phyloP scores from a whole-genome alignment of 331 rosid genomes.

The Saraca asoca region DNA sequence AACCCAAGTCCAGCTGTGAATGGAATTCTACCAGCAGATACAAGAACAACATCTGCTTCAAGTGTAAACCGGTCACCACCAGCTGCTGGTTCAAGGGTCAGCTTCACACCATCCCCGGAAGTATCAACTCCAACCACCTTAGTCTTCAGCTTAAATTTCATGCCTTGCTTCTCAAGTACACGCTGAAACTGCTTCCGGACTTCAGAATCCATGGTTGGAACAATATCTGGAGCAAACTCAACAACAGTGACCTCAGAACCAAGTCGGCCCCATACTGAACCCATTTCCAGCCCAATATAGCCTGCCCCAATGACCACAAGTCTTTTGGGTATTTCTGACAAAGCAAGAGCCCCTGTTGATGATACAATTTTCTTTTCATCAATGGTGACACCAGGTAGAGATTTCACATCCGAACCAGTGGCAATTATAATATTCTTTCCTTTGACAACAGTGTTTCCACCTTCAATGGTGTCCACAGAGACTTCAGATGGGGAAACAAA shows the following conservation, averaged over 20 bases:
- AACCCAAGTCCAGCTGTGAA: slow-evolving; percentile 82
- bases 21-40: slow-evolving; percentile 93
- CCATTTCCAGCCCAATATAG: slow-evolving; percentile 98
- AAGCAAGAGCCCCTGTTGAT: slow-evolving; percentile 90
- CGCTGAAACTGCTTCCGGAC: slow-evolving; percentile 97
- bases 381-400: slow-evolving; percentile 80
- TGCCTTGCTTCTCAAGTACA: slow-evolving; percentile 91
- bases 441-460: slow-evolving; percentile 73
- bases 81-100: slow-evolving; percentile 88
- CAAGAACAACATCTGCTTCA: slow-evolving; percentile 95
- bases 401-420: slow-evolving; percentile 94
- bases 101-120: slow-evolving; percentile 85
- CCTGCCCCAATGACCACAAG: slow-evolving; percentile 96
- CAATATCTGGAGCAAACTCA: slow-evolving; percentile 90
- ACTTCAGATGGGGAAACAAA: slow-evolving; percentile 79
- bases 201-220: slow-evolving; percentile 92
- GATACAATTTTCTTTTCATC: slow-evolving; percentile 95
- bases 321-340: slow-evolving; percentile 87
- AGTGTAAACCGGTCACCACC: slow-evolving; percentile 80
- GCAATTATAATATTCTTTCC: slow-evolving; percentile 90
- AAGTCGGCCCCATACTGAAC: slow-evolving; percentile 93
- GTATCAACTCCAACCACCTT: slow-evolving; percentile 89
- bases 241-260: slow-evolving; percentile 92
- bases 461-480: slow-evolving; percentile 77
- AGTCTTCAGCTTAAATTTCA: slow-evolving; percentile 85